Evolutionary conservation across 768 basidiomycete genomes (phyloP).

Genomic region (Trametes elegans): DNA sequence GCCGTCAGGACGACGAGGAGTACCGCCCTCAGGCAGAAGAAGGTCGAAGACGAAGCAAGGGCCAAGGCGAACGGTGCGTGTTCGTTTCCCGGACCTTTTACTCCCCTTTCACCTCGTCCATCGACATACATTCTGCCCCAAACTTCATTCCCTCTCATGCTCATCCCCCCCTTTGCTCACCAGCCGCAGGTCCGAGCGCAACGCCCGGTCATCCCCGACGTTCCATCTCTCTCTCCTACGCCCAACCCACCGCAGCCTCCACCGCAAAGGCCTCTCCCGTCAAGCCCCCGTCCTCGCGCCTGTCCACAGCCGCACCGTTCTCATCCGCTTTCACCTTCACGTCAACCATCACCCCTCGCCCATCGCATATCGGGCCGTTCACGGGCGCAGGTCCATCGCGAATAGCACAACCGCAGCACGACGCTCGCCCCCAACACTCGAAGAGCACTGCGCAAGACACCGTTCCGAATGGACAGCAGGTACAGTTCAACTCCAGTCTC

Average conservation of each 20-base stretch:
- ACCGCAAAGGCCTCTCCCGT: constrained; percentile 1
- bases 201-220: not conserved
- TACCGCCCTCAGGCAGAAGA: not conserved
- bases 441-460: not conserved
- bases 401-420: not conserved
- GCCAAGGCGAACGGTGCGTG: not conserved
- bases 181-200: not conserved
- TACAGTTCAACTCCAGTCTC: constrained; percentile 33
- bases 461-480: not conserved
- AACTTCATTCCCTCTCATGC: not conserved
- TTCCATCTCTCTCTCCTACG: constrained; percentile 7
- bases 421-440: not conserved
- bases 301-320: not conserved
- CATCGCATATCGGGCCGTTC: not conserved
- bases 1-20: constrained; percentile 4
- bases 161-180: not conserved
- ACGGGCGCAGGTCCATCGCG: not conserved
- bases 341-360: not conserved
- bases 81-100: not conserved
- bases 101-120: not conserved
- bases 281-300: constrained; percentile 2
- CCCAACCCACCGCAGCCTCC: constrained; percentile 5
- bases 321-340: not conserved
- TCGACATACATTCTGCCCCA: no score
- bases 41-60: constrained; percentile 3